Percentiles rank a stretch among this genome's conserved stretches.
These are phyloP conservation scores for Naganishia vishniacii DNA, from an alignment of 768 basidiomycete species.

Conservation along the genomic window DNA sequence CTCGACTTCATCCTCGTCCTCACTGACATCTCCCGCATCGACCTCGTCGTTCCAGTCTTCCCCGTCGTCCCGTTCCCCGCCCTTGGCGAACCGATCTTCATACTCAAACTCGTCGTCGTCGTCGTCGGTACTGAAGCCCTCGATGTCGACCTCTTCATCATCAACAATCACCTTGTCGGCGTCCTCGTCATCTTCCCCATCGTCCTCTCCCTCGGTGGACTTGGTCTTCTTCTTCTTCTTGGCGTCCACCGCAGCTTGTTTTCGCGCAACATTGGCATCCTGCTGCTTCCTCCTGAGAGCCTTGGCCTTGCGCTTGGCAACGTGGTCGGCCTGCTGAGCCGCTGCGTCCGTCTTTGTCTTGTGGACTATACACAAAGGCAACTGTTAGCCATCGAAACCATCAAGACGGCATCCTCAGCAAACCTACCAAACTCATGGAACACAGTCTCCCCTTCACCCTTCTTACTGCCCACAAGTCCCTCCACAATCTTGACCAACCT, in stretches of 20 bases:
- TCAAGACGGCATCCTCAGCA: no score
- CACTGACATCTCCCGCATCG: constrained; percentile 50
- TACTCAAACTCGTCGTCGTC: constrained; percentile 50
- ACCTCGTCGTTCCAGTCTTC: constrained; percentile 43
- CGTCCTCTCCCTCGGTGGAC: constrained; percentile 29
- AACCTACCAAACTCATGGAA: constrained; percentile 87
- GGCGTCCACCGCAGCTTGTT: constrained; percentile 55
- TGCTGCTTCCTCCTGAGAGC: constrained; percentile 81
- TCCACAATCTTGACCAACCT: constrained; percentile 88
- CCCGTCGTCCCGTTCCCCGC: constrained; percentile 40
- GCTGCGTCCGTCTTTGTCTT: constrained; percentile 73
- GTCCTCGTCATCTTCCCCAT: constrained; percentile 36
- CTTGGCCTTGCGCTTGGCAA: constrained; percentile 66
- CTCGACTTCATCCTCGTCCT: constrained; percentile 47
- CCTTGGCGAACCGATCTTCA: constrained; percentile 47
- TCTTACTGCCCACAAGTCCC: constrained; percentile 67
- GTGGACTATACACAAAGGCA: constrained; percentile 63
- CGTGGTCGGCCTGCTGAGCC: constrained; percentile 66
- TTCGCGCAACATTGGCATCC: constrained; percentile 79
- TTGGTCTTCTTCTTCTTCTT: constrained; percentile 32
- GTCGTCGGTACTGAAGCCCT: constrained; percentile 50
- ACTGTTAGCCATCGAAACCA: no score
- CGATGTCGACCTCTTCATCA: constrained; percentile 47
- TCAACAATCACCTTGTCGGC: constrained; percentile 29
- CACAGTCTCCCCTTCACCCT: constrained; percentile 80